Evolutionary conservation across 768 basidiomycete species (phyloP).

Genomic region (Filobasidium floriforme): DNA sequence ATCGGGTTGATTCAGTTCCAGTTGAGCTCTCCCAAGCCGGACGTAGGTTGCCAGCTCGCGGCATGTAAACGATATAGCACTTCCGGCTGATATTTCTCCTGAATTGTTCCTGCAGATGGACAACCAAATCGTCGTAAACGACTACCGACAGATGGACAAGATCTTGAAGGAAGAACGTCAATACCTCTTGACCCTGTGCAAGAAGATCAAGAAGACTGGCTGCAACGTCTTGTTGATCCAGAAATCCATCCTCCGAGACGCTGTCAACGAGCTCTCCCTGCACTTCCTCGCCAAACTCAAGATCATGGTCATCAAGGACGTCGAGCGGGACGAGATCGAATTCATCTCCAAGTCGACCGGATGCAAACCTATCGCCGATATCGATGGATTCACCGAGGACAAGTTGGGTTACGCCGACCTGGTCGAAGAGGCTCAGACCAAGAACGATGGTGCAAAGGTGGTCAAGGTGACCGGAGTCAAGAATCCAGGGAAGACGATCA

Average conservation of each 20-base stretch:
- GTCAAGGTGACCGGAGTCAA: constrained; percentile 91
- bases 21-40: constrained; percentile 92
- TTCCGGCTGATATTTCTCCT: not conserved
- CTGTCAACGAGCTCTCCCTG: constrained; percentile 95
- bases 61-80: constrained; percentile 21
- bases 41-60: constrained; percentile 53
- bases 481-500: constrained; percentile 88
- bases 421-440: constrained; percentile 69
- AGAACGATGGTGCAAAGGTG: constrained; percentile 71
- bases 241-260: constrained; percentile 97
- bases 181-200: constrained; percentile 94
- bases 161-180: constrained; percentile 98
- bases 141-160: constrained; percentile 99
- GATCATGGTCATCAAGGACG: constrained; percentile 92
- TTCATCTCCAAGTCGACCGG: constrained; percentile 91
- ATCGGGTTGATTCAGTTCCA: constrained; percentile 98
- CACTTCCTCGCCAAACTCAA: constrained; percentile 95
- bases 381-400: constrained; percentile 94
- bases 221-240: constrained; percentile 98
- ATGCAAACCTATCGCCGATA: constrained; percentile 92
- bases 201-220: constrained; percentile 99
- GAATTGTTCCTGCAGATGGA: constrained; percentile 66
- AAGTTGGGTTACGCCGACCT: constrained; percentile 95
- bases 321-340: constrained; percentile 97
- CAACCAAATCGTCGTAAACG: constrained; percentile 97